Base-by-base conservation (phyloP, 176 grass and related monocot species). In the Puccinellia tenuiflora region DNA sequence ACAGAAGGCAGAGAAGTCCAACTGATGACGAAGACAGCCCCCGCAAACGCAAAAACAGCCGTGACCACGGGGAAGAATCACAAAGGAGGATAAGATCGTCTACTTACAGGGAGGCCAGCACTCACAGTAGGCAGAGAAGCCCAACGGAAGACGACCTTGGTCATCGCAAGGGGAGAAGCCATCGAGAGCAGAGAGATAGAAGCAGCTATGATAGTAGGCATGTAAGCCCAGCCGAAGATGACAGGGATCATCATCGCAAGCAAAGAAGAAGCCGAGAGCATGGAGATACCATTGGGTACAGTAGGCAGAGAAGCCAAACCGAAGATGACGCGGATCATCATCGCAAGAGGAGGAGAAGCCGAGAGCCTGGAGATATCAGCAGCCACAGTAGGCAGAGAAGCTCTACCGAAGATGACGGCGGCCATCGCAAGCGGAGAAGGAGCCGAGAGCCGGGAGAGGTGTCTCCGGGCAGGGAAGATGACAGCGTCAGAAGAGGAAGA, bases 391-490 rank as follows among this genome's bases (percentile, higher is more conserved):
- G 60, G 33, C 72, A 75, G 1, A 68, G 65, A 77, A 81, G 80
- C 66, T 25, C 7, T 39, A 59, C 20, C 0, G 75, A 46, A 64
- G 15, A 81, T 24, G 51, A 51, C 1, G 1, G 29, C 7, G 7
- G 71, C 22, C 35, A 66, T n/a, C 68, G 17, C 22, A 72, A 81
- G 74, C 46, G 39, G 54, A 88, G 76, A 76, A 75, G 37, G 57
- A 90, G 80, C 75, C 48, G 40, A 67, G 79, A 83, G 39, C 37
- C 28, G 0, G 79, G 80, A 31, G 77, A 95, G 80, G 21, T 89
- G 83, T 92, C 83, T 13, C 79, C 62, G 1, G 83, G 88, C 70
- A 74, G 39, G 69, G 95, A 90, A 59, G 87, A 81, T 38, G 46
- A 51, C 22, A 90, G 75, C 21, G 62, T 15, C 30, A 88, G 53